Base-by-base conservation (phyloP, 2,329 filamentous ascomycete species). In the Monilinia polystroma region DNA sequence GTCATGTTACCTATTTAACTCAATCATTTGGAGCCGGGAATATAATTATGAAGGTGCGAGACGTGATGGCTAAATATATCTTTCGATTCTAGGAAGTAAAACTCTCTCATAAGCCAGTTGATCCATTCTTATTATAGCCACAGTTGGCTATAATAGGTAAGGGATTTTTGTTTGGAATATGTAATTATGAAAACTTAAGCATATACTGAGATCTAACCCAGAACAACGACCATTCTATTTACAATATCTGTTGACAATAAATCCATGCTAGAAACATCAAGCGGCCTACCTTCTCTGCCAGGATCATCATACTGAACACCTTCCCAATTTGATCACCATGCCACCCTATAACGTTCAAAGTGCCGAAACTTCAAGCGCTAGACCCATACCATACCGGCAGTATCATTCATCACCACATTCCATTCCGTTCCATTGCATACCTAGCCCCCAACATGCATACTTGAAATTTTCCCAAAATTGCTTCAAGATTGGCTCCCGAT, bases 361-460 rank as follows among this genome's bases (percentile, higher is more conserved):
- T 45, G 4, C 56, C 56, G 18, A 32, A 14, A 4, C 16, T 8
- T 35, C 26, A 3, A n/a, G 43, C 14, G 14, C 12, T 11, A 38
- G 12, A 51, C n/a, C 14, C n/a, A 26, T 51, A 43, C 41, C 12
- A 10, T 43, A 7, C 2, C 3, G 41, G 2, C 10, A 26, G 14
- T 26, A 51, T 62, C n/a, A 62, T 16, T 51, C 58, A 38, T 14
- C 4, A 20, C 45, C 45, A 62, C 58, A 62, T 23, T 18, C 10
- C 5, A 51, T 38, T 16, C n/a, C 32, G 10, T 51, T 18, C 32
- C 47, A 62, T 14, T 51, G 43, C 14, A 43, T 18, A 2, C 45
- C 29, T 16, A 38, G 4, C n/a, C 58, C 58, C 58, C 58, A 62
- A n/a, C 58, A 62, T 4, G 23, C 2, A 51, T 62, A 45, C 11